These are phyloP conservation scores for Kwoniella sp. DNA, from an alignment of 768 basidiomycete genomes.

Conservation along the genomic window DNA sequence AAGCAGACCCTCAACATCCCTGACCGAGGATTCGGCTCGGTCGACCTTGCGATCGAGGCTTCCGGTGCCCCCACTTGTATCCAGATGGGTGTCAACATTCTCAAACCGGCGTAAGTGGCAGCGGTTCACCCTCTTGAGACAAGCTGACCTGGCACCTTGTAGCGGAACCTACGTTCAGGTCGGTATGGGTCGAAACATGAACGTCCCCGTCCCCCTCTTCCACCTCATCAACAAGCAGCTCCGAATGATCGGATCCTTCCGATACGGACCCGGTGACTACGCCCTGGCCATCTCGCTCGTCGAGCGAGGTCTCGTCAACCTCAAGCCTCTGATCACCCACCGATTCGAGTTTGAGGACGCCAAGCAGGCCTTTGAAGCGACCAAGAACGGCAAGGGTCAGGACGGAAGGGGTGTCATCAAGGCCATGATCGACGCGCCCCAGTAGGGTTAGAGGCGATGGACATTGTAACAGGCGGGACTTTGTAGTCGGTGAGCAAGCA, in stretches of 20 bases:
- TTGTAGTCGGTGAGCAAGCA: too few species aligned
- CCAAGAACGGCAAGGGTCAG: conserved; percentile 67
- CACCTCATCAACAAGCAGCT: conserved; percentile 71
- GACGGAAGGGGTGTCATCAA: conserved; percentile 61
- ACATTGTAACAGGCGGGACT: too few species aligned
- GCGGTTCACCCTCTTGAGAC: background rate
- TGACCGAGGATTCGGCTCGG: conserved; percentile 64
- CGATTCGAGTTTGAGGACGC: conserved; percentile 58
- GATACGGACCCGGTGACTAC: conserved; percentile 47
- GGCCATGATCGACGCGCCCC: conserved; percentile 16
- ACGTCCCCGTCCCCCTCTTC: conserved; percentile 68
- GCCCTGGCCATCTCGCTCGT: conserved; percentile 76
- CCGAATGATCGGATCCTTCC: conserved; percentile 81
- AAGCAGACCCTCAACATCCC: conserved; percentile 60
- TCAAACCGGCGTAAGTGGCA: conserved; percentile 58
- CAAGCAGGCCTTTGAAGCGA: conserved; percentile 71
- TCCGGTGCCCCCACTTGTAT: conserved; percentile 89
- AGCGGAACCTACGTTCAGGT: conserved; percentile 56
- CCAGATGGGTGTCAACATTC: conserved; percentile 71
- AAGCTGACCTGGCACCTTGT: background rate
- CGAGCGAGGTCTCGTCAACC: conserved; percentile 71
- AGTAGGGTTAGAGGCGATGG: conserved; percentile 12
- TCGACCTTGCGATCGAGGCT: conserved; percentile 85
- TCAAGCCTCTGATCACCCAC: conserved; percentile 85
- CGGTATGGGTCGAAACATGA: conserved; percentile 73